phyloP scores from a whole-genome alignment of 208 protist genomes.

The Lotmaria passim region DNA sequence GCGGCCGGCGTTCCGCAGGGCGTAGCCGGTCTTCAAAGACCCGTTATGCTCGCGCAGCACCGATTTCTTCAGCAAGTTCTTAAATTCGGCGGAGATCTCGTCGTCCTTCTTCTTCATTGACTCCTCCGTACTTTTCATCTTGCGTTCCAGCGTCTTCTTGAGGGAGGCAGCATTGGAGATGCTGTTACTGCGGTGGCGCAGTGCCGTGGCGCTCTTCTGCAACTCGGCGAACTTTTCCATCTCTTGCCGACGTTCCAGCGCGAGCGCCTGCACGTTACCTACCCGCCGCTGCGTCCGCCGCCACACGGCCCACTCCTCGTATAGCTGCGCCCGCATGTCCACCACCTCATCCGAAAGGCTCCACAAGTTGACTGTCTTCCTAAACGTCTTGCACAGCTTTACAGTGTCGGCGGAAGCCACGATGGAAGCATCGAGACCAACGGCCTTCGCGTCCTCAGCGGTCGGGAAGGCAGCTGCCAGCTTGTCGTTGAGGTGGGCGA shows the following conservation, averaged over 20 bases:
- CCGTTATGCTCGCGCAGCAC: neutral
- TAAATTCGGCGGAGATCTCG: neutral
- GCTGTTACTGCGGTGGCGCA: neutral
- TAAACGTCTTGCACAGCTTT: neutral
- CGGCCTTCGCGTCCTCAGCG: neutral
- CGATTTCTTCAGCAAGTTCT: neutral
- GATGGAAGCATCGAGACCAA: slow-evolving; percentile 3
- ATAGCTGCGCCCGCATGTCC: slow-evolving; percentile 8
- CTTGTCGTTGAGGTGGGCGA: neutral
- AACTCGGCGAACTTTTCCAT: neutral
- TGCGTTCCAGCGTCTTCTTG: neutral
- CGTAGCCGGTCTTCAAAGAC: neutral
- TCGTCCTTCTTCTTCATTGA: neutral
- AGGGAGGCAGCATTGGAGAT: neutral
- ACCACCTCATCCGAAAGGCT: slow-evolving; percentile 11
- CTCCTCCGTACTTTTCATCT: neutral
- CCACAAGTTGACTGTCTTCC: neutral
- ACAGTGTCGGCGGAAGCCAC: neutral
- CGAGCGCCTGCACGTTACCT: neutral
- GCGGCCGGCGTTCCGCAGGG: neutral
- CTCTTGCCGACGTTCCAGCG: neutral
- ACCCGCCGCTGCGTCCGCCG: neutral
- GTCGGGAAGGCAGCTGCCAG: neutral
- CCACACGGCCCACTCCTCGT: slow-evolving; percentile 6
- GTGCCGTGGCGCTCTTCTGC: neutral